A percentile compares a stretch with the other conserved stretches of the same genome.
Conservation (phyloP, 441 rosid genomes). For the Erodium trifolium region DNA sequence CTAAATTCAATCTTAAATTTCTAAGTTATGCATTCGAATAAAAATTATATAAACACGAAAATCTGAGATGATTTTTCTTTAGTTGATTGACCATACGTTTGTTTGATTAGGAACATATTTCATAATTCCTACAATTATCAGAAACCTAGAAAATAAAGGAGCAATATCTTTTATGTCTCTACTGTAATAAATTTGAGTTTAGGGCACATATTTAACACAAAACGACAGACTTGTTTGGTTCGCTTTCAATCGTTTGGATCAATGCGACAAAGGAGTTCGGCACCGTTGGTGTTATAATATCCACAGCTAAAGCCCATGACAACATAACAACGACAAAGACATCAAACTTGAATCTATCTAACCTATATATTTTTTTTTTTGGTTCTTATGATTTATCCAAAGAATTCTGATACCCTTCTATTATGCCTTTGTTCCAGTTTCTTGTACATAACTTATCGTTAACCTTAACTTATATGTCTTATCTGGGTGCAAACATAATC, state of each 20-base stretch:
- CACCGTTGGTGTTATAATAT: constrained; percentile 12
- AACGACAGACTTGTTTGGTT: constrained; percentile 27
- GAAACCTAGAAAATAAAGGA: constrained; percentile 22
- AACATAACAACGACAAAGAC: constrained; percentile 10
- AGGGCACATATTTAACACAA: background rate
- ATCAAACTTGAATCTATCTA: constrained; percentile 1
- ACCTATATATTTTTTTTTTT: background rate
- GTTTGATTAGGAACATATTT: too few species aligned
- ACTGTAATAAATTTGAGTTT: background rate
- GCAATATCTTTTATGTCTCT: constrained; percentile 20
- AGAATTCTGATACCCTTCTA: background rate
- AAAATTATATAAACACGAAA: too few species aligned
- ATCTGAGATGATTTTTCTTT: too few species aligned
- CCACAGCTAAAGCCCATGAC: constrained; percentile 7
- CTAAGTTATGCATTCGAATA: too few species aligned
- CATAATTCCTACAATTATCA: background rate
- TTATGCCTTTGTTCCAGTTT: constrained; percentile 1
- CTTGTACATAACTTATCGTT: background rate
- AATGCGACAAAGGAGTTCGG: constrained; percentile 30
- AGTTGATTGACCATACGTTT: too few species aligned
- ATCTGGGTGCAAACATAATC: too few species aligned
- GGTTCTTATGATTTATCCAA: background rate
- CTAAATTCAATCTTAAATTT: background rate
- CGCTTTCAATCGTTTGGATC: constrained; percentile 21
- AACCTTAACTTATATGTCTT: background rate